Base-by-base conservation (phyloP, 2,329 filamentous ascomycete species). In the Epichloe bromicola region DNA sequence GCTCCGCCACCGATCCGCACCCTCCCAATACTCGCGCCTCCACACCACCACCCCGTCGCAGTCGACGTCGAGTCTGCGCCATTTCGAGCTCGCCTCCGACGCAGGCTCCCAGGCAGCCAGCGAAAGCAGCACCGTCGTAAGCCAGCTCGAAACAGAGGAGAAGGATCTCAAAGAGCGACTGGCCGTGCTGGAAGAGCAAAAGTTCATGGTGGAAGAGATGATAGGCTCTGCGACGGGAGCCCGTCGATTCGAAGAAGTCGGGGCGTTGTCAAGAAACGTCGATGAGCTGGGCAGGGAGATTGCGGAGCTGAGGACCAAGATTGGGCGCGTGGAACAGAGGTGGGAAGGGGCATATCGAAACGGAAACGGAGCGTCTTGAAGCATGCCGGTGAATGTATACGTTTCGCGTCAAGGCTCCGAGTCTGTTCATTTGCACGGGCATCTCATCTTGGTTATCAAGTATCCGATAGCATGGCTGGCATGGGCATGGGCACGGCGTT, bases 111-210 rank as follows among this genome's bases (percentile, higher is more conserved):
- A 67, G 41, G 64, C 65, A 0, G 59, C 64, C 0, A 79, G 74
- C 59, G 76, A 79, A 54, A 66, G 69, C 2, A 78, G 74, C 61
- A 79, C 74, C 14, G 70, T 71, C 1, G 70, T 78, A 1, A 78
- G 74, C 52, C 70, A 74, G 36, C 68, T 95, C 4, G 89, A 95
- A 65, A 79, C 78, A 0, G 88, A 95, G 63, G 89, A 95, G 65
- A 91, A 88, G 63, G 80, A 87, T 19, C 70, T 94, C 1, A 79
- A 85, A 15, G 89, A 95, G 60, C 74, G 82, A 4, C 70, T 95
- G 12, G 85, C 93, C 33, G 83, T 96, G 6, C 74, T 96, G 1
- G 88, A 95, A 65, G 90, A 96, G 67, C 90, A 96, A 65, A 85
- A 83, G 56, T 95, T 94, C 67, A 81, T 95, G 68, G 88, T 96